Evolutionary conservation across 257 asterid species (phyloP).

Genomic region (Solanum boliviense): DNA sequence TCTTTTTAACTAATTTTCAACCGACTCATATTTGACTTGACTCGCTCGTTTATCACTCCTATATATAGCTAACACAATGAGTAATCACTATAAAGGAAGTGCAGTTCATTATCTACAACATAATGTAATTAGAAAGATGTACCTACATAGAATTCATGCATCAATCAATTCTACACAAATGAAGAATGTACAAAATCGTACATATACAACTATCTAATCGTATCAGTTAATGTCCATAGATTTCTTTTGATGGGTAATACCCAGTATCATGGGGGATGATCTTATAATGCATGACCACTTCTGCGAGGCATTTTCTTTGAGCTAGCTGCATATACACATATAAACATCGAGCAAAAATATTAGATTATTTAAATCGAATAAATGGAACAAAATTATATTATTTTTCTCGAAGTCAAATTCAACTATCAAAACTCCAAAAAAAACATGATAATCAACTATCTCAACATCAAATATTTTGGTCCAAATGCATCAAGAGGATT

Average conservation of each 20-base stretch:
- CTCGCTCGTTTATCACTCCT: too few relatives aligned
- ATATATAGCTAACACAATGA: too few relatives aligned
- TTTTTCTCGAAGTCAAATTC: neutral
- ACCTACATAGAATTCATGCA: neutral
- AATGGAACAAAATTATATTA: neutral
- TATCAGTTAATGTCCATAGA: neutral
- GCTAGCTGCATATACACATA: conserved; percentile 19
- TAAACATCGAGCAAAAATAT: neutral
- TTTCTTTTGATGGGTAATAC: neutral
- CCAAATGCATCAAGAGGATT: neutral
- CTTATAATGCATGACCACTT: conserved; percentile 55
- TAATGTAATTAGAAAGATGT: neutral
- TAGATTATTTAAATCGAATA: neutral
- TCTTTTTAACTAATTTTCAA: too few relatives aligned
- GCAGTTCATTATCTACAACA: neutral
- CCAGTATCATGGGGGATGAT: conserved; percentile 3
- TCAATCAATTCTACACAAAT: neutral
- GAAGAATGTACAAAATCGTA: neutral
- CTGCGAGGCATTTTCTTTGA: conserved; percentile 94
- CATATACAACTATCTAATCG: neutral
- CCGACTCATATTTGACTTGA: too few relatives aligned
- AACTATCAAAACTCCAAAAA: neutral
- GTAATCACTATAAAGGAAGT: too few relatives aligned
- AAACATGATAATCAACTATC: neutral
- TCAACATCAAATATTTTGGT: neutral